A percentile compares a stretch with the other conserved stretches of the same genome.
phyloP scores from a whole-genome alignment of 306 rosid genomes.

The Trichosanthes cucumerina region DNA sequence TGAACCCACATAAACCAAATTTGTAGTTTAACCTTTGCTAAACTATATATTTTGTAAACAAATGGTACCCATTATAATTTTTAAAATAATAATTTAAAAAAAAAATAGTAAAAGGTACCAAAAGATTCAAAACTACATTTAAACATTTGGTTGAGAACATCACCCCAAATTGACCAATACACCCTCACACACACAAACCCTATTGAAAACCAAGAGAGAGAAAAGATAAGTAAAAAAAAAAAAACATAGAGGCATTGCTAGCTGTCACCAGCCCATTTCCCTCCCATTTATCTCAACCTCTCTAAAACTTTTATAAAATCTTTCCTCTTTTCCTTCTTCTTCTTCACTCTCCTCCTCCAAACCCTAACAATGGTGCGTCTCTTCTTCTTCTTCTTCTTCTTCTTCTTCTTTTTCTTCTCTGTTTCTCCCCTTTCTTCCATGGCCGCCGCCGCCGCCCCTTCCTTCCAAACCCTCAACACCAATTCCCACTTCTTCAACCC shows the following conservation, averaged over 20 bases:
- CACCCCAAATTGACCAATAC: not conserved
- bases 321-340: not conserved
- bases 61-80: too few species aligned
- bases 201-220: not conserved
- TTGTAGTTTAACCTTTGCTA: too few species aligned
- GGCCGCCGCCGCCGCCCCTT: not conserved
- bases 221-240: not conserved
- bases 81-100: too few species aligned
- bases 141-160: not conserved
- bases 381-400: not conserved
- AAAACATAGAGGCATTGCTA: not conserved
- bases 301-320: not conserved
- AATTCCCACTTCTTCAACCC: slow-evolving; percentile 43
- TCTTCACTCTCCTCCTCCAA: not conserved
- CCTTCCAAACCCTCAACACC: slow-evolving; percentile 29
- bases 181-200: too few species aligned
- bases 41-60: too few species aligned
- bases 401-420: not conserved
- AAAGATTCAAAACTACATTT: not conserved
- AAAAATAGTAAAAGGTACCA: too few species aligned
- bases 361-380: slow-evolving; percentile 3
- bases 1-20: too few species aligned
- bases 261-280: slow-evolving; percentile 19
- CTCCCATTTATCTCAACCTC: not conserved
- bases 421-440: not conserved